Evolutionary conservation across 108 stramenopile species (phyloP), one percentile per base, ranked within the genome.

Genomic region (Schizochytrium sp.): DNA sequence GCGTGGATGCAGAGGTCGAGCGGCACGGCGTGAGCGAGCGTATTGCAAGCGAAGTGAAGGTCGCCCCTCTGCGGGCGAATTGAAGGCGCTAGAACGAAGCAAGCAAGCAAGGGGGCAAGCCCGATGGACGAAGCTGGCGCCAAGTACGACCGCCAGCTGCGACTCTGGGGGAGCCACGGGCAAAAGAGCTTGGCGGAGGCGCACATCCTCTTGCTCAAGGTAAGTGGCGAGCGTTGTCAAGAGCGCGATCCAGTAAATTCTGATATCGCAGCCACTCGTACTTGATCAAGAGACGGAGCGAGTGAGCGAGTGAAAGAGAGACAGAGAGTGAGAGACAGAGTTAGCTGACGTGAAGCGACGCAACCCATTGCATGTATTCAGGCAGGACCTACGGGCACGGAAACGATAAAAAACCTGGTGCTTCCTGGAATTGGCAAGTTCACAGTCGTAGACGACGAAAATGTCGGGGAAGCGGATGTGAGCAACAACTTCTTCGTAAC

Each of bases 111-210:
- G 34, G 2, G 2, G 2, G 34, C 34, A 34, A 34, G 34, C 34
- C 4, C 63, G 21, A 69, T 69, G 63, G 63, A 69, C 63, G 63
- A 69, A 23, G 63, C 63, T 10, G 63, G 34, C 4, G 63, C 63
- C 21, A 99, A 99, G 91, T 99, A 99, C 93, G 99, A 99, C 95
- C 95, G 99, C 12, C 99, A 99, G 92, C 95, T 98, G 55, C 96
- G 99, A 10, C 96, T 99, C 57, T 99, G 99, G 99, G 98, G 98
- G 34, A 93, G 97, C 57, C 89, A 95, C 18, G 99, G 99, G 10
- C 99, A 99, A 58, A 44, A 29, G 10, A 19, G 58, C 14, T 91
- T 97, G 21, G 91, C 92, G 3, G 93, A 94, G 57, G 95, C 95
- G 72, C 88, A 90, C 69, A 93, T 96, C 23, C 89, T 97, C 44